phyloP scores from a whole-genome alignment of 495 filamentous ascomycete species.

The Aspergillus steynii region DNA sequence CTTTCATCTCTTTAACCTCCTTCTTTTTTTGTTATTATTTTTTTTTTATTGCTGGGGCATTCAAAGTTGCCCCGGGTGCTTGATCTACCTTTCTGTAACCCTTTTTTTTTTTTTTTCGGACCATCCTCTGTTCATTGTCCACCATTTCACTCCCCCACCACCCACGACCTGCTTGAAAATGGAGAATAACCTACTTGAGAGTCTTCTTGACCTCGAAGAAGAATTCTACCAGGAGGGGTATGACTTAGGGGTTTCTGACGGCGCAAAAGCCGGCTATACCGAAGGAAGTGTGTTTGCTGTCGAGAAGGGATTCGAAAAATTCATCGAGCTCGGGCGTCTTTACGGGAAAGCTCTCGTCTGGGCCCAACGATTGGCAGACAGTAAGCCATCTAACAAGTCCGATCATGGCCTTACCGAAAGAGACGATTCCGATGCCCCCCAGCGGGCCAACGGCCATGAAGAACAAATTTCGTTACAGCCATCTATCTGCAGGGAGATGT shows the following conservation, averaged over 20 bases:
- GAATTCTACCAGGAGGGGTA: slow-evolving; percentile 86
- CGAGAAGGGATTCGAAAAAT: slow-evolving; percentile 93
- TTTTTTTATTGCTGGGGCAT: neutral
- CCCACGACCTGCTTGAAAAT: slow-evolving; percentile 23
- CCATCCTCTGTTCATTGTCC: neutral
- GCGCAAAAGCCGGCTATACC: slow-evolving; percentile 72
- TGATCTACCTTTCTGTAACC: slow-evolving; percentile 44
- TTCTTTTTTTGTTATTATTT: too few species aligned
- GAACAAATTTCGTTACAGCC: slow-evolving; percentile 26
- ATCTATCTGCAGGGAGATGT: slow-evolving; percentile 39
- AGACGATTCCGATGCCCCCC: slow-evolving; percentile 6
- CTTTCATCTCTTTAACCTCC: too few species aligned
- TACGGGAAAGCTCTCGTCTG: slow-evolving; percentile 83
- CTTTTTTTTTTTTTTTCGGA: neutral
- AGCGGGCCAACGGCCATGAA: slow-evolving; percentile 13
- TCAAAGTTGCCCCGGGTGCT: slow-evolving; percentile 19
- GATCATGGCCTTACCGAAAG: slow-evolving; percentile 5
- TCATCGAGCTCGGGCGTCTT: slow-evolving; percentile 71
- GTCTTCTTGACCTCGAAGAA: slow-evolving; percentile 76
- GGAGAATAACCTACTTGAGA: slow-evolving; percentile 63
- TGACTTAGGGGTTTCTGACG: slow-evolving; percentile 71
- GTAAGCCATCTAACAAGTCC: slow-evolving; percentile 19
- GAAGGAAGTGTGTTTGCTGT: slow-evolving; percentile 91
- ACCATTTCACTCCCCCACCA: neutral
- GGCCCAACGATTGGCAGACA: slow-evolving; percentile 58